These are phyloP conservation scores for Macrocybe gigantea DNA, from an alignment of 768 basidiomycete genomes.

Conservation along the genomic window DNA sequence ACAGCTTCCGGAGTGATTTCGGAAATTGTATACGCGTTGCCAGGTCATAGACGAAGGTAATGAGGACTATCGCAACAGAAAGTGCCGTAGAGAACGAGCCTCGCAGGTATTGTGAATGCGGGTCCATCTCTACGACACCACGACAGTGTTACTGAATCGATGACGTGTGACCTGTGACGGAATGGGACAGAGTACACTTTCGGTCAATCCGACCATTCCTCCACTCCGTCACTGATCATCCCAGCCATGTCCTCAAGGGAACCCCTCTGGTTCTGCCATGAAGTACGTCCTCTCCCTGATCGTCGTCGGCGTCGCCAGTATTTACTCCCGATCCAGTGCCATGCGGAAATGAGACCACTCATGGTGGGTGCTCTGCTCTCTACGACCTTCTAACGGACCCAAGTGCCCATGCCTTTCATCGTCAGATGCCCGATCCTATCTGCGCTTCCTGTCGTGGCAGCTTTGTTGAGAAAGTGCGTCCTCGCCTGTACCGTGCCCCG, in stretches of 20 bases:
- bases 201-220: not conserved
- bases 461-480: constrained; percentile 74
- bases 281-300: constrained; percentile 33
- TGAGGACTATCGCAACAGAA: not conserved
- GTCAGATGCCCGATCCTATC: constrained; percentile 71
- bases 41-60: constrained; percentile 22
- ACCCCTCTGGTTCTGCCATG: constrained; percentile 76
- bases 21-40: constrained; percentile 18
- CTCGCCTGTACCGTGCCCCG: not conserved
- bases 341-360: constrained; percentile 82
- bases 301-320: not conserved
- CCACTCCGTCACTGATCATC: constrained; percentile 7
- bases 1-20: constrained; percentile 15
- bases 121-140: not conserved
- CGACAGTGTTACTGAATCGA: not conserved
- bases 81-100: not conserved
- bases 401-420: constrained; percentile 8
- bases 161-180: no score
- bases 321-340: constrained; percentile 49
- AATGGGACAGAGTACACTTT: no score
- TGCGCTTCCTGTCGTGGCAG: constrained; percentile 78
- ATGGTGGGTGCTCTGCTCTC: constrained; percentile 46
- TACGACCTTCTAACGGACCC: not conserved
- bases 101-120: no score
- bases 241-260: constrained; percentile 60